Conservation (phyloP, 2,329 filamentous ascomycete species). For the Calonectria pteridis region DNA sequence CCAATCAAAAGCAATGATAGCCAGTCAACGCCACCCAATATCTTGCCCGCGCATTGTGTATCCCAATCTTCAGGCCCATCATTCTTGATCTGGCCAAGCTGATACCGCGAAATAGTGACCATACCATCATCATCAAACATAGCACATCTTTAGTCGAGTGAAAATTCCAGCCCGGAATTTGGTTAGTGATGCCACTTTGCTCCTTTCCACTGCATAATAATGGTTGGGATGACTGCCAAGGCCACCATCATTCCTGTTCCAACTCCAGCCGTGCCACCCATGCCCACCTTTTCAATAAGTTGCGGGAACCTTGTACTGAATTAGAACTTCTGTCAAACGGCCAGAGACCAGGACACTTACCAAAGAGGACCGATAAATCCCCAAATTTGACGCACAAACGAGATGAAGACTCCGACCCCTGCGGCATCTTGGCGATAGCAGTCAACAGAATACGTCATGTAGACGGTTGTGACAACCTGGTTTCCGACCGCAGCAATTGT, state of each 20-base stretch:
- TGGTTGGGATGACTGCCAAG: background rate
- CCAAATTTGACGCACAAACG: constrained; percentile 17
- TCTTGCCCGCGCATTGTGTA: background rate
- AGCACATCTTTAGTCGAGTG: no score
- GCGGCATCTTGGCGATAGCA: constrained; percentile 15
- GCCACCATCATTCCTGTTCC: constrained; percentile 1
- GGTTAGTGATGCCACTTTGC: background rate
- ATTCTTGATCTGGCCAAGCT: background rate
- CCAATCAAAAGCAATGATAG: background rate
- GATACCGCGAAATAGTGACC: background rate
- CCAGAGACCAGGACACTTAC: background rate
- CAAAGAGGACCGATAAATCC: constrained; percentile 8
- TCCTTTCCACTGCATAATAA: background rate
- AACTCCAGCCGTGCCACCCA: background rate
- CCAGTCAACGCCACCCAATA: background rate
- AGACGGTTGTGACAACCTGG: constrained; percentile 20
- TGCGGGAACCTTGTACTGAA: background rate
- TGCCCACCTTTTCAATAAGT: background rate
- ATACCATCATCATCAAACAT: background rate
- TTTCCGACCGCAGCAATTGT: constrained; percentile 12
- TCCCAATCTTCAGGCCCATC: background rate
- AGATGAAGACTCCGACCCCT: constrained; percentile 14
- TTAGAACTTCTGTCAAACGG: background rate
- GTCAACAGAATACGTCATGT: constrained; percentile 19
- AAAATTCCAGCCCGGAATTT: background rate